Conservation (phyloP, 2,329 filamentous ascomycete species). For the Hypoxylon sp. region DNA sequence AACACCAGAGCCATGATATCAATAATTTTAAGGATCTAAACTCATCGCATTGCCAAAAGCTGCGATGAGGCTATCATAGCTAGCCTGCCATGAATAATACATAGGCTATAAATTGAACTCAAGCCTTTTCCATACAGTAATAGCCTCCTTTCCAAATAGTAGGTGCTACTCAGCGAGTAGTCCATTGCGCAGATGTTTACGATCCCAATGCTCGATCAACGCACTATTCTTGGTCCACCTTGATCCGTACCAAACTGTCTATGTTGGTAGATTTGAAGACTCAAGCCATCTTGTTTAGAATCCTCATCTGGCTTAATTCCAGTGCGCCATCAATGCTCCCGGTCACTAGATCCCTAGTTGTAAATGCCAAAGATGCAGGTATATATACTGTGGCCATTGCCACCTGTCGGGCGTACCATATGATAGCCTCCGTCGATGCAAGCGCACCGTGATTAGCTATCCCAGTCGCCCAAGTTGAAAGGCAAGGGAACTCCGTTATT, state of each 20-base stretch:
- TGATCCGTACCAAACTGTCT: background rate
- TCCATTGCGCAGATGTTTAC: slow-evolving; percentile 4
- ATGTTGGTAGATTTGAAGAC: background rate
- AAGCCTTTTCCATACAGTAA: slow-evolving; percentile 3
- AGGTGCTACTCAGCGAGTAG: background rate
- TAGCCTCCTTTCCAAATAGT: slow-evolving; percentile 7
- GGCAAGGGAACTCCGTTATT: slow-evolving; percentile 5
- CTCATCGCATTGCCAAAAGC: background rate
- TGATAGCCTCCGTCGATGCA: slow-evolving; percentile 9
- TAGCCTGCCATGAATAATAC: background rate
- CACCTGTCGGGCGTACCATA: slow-evolving; percentile 8
- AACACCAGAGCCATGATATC: background rate
- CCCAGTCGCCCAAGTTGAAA: slow-evolving; percentile 13
- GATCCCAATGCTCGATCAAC: background rate
- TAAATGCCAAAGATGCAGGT: slow-evolving; percentile 18
- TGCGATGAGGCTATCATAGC: background rate
- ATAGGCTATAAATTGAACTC: background rate
- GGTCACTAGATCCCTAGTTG: slow-evolving; percentile 19
- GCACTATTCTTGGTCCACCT: background rate
- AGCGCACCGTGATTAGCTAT: slow-evolving; percentile 6
- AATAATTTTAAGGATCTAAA: background rate
- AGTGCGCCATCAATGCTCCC: slow-evolving; percentile 31
- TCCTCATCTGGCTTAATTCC: slow-evolving; percentile 13
- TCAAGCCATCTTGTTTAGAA: slow-evolving; percentile 10
- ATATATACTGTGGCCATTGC: slow-evolving; percentile 23